phyloP scores from a whole-genome alignment of 495 filamentous ascomycete genomes.

The Lindgomyces ingoldianus region DNA sequence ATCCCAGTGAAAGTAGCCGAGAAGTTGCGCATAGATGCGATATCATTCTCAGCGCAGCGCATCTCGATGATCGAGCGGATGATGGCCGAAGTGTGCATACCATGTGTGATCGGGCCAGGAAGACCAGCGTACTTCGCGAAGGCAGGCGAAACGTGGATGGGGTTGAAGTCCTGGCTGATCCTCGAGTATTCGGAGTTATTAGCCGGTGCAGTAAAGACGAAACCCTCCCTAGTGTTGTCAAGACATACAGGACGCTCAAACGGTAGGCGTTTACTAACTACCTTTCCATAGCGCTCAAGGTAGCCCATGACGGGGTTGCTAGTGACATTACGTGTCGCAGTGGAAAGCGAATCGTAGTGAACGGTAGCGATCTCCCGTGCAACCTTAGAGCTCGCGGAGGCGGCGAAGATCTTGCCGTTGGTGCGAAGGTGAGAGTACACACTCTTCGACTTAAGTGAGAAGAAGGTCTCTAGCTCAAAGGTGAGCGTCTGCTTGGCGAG shows the following conservation, averaged over 20 bases:
- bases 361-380: constrained; percentile 8
- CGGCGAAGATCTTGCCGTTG: constrained; percentile 13
- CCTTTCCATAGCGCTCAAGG: constrained; percentile 39
- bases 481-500: constrained; percentile 32
- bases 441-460: constrained; percentile 1
- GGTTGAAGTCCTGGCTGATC: constrained; percentile 46
- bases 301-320: constrained; percentile 45
- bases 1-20: constrained; percentile 43
- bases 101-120: constrained; percentile 45
- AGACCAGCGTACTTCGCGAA: constrained; percentile 42
- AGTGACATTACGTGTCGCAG: not conserved
- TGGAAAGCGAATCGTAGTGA: constrained; percentile 6
- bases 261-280: not conserved
- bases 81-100: constrained; percentile 44
- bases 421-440: constrained; percentile 13
- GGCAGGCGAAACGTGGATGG: constrained; percentile 44
- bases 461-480: constrained; percentile 32
- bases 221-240: not conserved
- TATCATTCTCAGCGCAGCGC: constrained; percentile 14
- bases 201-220: constrained; percentile 34
- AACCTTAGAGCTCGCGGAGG: constrained; percentile 17
- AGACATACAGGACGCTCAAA: constrained; percentile 21
- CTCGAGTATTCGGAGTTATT: constrained; percentile 40
- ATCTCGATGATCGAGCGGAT: constrained; percentile 17
- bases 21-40: constrained; percentile 38